Conservation (phyloP, 2,329 filamentous ascomycete genomes). For the Aspergillus fischeri region DNA sequence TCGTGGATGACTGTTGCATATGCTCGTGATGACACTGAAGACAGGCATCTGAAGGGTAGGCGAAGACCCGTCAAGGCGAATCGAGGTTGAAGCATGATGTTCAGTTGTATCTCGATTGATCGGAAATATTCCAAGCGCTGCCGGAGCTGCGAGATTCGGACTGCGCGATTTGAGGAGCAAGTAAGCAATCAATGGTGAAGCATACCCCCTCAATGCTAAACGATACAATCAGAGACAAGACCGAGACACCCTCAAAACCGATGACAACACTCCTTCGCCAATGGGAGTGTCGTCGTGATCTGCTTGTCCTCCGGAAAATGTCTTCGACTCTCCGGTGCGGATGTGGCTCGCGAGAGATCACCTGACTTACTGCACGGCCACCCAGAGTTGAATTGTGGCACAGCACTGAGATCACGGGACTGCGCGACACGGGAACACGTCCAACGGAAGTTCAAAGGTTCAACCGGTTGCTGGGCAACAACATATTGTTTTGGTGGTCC, state of each 20-base stretch:
- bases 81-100: slow-evolving; percentile 63
- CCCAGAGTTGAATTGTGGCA: background rate
- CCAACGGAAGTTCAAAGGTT: slow-evolving; percentile 1
- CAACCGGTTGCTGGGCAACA: slow-evolving; percentile 50
- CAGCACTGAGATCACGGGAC: slow-evolving; percentile 13
- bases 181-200: slow-evolving; percentile 6
- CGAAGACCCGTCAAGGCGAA: slow-evolving; percentile 53
- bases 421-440: slow-evolving; percentile 41
- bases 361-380: slow-evolving; percentile 19
- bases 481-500: slow-evolving; percentile 10
- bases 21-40: slow-evolving; percentile 43
- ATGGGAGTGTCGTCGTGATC: slow-evolving; percentile 9
- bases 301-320: slow-evolving; percentile 19
- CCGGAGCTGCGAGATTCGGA: background rate
- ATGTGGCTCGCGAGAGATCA: slow-evolving; percentile 16
- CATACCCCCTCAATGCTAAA: slow-evolving; percentile 7
- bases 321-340: slow-evolving; percentile 4
- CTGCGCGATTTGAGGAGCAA: background rate
- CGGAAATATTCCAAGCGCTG: background rate
- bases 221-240: background rate
- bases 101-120: background rate
- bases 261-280: slow-evolving; percentile 2
- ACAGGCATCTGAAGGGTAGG: slow-evolving; percentile 46
- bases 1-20: slow-evolving; percentile 50
- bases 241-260: slow-evolving; percentile 5